Evolutionary conservation across 169 alveolate species (phyloP), one percentile per base, ranked within the genome.

Genomic region (Perkinsus chesapeaki): DNA sequence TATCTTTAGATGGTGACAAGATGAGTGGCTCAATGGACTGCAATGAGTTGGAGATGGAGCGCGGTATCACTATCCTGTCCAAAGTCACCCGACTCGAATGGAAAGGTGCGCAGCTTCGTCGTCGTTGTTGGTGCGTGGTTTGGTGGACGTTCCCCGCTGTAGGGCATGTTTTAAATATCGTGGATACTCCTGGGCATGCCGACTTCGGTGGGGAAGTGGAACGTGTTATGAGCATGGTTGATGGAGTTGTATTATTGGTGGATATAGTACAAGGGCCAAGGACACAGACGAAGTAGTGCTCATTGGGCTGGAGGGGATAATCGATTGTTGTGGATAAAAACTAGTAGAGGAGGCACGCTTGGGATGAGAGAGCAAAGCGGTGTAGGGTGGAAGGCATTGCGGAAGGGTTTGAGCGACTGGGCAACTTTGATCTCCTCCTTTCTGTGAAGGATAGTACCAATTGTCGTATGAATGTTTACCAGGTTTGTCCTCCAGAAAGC

Each of bases 131-230:
- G 38, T 5, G 39, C 7, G 7, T 9, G 39, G 10, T 73, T 73
- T 9, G 39, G 10, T 10, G 20, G 5, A 9, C 23, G 16, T 5
- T 5, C 60, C 60, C 16, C 16, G 5, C 23, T 5, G 5, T 16
- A 43, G 60, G 60, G 5, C 60, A 43, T 43, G 60, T 43, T 16
- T 16, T 91, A 23, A 93, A 94, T 73, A 96, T 97, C 72, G 97
- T 97, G 23, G 98, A 97, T 94, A 97, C 97, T 73, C 99, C 97
- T 43, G 99, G 99, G 38, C 99, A 98, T 96, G 97, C 99, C 27
- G 99, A 99, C 95, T 99, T 98, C 95, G 99, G 99, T 31, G 99
- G 99, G 37, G 99, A 99, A 94, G 99, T 99, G 20, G 99, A 98
- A 94, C 96, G 99, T 39, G 98, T 98, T 92, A 96, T 99, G 96